These are phyloP conservation scores for Sugiyamaella lignohabitans DNA, from an alignment of 805 yeast genomes.

Conservation along the genomic window DNA sequence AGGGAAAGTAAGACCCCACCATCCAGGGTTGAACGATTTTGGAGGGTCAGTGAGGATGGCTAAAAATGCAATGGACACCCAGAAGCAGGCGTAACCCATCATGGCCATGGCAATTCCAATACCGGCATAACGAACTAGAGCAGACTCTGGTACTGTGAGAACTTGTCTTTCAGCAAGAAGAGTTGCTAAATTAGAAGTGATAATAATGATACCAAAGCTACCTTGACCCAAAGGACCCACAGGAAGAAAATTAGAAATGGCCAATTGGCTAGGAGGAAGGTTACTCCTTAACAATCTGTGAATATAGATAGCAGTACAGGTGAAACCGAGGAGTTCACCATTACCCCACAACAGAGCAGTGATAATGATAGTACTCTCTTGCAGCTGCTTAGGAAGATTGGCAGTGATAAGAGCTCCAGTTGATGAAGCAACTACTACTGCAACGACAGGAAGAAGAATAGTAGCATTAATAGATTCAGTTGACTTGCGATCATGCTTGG, in stretches of 20 bases:
- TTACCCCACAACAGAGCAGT: constrained; percentile 60
- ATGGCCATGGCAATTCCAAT: constrained; percentile 40
- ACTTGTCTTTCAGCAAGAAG: constrained; percentile 19
- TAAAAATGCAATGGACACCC: constrained; percentile 41
- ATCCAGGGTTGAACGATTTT: constrained; percentile 42
- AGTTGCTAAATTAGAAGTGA: constrained; percentile 40
- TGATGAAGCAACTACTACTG: constrained; percentile 70
- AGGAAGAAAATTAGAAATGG: constrained; percentile 63
- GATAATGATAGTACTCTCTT: constrained; percentile 48
- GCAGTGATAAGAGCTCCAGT: constrained; percentile 53
- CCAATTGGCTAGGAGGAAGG: constrained; percentile 49
- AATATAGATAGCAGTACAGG: constrained; percentile 50
- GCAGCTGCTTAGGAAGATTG: constrained; percentile 40
- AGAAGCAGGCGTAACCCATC: constrained; percentile 52
- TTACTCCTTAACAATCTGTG: constrained; percentile 54
- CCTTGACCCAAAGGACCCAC: constrained; percentile 87
- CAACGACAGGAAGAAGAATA: constrained; percentile 67
- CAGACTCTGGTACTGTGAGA: constrained; percentile 20
- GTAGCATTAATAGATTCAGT: constrained; percentile 45
- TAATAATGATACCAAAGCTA: constrained; percentile 54
- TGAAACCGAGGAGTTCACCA: constrained; percentile 56
- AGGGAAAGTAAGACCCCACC: constrained; percentile 91
- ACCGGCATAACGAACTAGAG: constrained; percentile 31
- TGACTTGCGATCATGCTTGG: constrained; percentile 30
- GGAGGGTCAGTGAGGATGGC: constrained; percentile 33